phyloP scores from a whole-genome alignment of 148 eudicot genomes.

The Cornus florida region DNA sequence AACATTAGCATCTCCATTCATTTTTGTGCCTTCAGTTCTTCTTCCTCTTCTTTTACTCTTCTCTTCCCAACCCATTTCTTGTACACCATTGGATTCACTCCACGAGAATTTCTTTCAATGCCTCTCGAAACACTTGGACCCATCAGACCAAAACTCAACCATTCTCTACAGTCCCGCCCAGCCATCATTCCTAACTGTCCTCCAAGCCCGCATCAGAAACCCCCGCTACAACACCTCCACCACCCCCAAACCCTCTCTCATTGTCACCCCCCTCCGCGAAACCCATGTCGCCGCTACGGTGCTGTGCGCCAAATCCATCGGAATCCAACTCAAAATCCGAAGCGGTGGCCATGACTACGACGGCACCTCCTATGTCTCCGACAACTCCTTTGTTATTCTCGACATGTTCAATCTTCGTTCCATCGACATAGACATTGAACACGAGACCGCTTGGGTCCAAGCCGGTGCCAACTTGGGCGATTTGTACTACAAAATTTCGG shows the following conservation, averaged over 20 bases:
- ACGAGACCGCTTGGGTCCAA: slow-evolving; percentile 20
- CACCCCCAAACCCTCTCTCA: slow-evolving; percentile 27
- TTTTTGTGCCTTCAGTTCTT: background rate
- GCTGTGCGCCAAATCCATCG: slow-evolving; percentile 13
- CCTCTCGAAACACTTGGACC: background rate
- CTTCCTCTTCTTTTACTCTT: background rate
- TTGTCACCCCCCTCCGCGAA: slow-evolving; percentile 16
- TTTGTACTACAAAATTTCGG: slow-evolving; percentile 19
- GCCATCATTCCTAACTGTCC: slow-evolving; percentile 7
- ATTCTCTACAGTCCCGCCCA: slow-evolving; percentile 13
- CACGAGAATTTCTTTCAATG: slow-evolving; percentile 5
- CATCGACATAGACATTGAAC: background rate
- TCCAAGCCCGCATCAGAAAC: slow-evolving; percentile 25
- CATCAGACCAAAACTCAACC: slow-evolving; percentile 15
- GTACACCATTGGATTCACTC: background rate
- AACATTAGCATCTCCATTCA: too few species aligned
- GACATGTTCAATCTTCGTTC: slow-evolving; percentile 27
- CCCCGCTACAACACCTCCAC: slow-evolving; percentile 25
- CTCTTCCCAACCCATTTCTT: background rate
- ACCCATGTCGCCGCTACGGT: slow-evolving; percentile 24
- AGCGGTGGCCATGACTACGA: slow-evolving; percentile 34
- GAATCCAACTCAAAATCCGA: slow-evolving; percentile 15
- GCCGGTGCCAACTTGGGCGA: slow-evolving; percentile 30
- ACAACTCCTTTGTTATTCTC: slow-evolving; percentile 20
- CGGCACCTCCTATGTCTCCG: slow-evolving; percentile 16